Conservation (phyloP, 2,329 filamentous ascomycete species). For the Trichoderma atrobrunneum region DNA sequence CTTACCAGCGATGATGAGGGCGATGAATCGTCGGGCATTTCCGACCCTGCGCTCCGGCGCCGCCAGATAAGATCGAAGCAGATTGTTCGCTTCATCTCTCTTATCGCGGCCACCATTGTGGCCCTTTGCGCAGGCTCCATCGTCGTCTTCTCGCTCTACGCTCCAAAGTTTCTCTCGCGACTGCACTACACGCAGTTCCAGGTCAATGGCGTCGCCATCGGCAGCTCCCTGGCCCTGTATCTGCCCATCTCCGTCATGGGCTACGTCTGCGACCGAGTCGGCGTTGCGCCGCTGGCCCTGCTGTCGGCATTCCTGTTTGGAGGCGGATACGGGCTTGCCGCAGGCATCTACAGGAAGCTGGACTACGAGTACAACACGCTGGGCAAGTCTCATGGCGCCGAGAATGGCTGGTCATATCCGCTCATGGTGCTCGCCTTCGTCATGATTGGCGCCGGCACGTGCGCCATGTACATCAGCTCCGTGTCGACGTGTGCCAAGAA, state of each 20-base stretch:
- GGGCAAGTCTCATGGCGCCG: conserved; percentile 38
- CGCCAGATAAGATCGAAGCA: conserved; percentile 31
- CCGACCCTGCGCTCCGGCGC: conserved; percentile 23
- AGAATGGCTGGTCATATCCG: conserved; percentile 64
- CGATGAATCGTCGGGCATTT: neutral
- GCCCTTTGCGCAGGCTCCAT: conserved; percentile 85
- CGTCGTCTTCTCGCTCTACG: conserved; percentile 91
- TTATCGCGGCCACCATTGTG: conserved; percentile 52
- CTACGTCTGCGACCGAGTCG: conserved; percentile 86
- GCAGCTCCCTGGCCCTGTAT: conserved; percentile 85
- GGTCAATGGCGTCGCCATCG: conserved; percentile 86
- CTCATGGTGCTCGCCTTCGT: conserved; percentile 86
- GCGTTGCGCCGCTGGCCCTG: conserved; percentile 73
- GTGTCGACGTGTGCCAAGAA: conserved; percentile 99
- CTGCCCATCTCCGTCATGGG: conserved; percentile 87
- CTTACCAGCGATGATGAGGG: conserved; percentile 18
- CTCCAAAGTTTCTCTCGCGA: conserved; percentile 80
- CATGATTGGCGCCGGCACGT: conserved; percentile 77
- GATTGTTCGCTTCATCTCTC: conserved; percentile 46
- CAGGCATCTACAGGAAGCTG: conserved; percentile 63
- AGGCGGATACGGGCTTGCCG: conserved; percentile 77
- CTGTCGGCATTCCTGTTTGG: conserved; percentile 73
- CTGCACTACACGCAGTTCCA: conserved; percentile 87
- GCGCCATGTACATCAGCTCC: conserved; percentile 82
- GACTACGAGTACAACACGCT: conserved; percentile 46